Evolutionary conservation across 2,329 filamentous ascomycete species (phyloP).

Genomic region (Pseudogymnoascus destructans): DNA sequence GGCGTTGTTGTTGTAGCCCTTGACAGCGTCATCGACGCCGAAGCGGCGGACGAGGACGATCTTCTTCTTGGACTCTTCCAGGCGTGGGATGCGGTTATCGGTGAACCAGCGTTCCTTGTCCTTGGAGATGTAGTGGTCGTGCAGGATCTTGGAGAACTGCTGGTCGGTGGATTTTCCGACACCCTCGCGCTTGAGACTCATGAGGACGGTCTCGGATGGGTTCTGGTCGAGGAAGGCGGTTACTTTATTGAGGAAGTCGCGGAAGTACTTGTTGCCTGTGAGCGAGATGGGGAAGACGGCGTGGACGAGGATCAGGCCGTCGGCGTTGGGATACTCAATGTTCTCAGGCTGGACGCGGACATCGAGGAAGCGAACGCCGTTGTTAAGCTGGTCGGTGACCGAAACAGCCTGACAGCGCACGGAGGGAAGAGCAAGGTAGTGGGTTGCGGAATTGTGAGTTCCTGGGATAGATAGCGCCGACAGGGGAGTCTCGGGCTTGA

Average conservation of each 20-base stretch:
- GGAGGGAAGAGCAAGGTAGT: constrained; percentile 71
- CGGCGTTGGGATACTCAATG: constrained; percentile 42
- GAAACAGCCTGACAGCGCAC: constrained; percentile 83
- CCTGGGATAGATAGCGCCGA: constrained; percentile 81
- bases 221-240: constrained; percentile 66
- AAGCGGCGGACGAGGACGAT: constrained; percentile 80
- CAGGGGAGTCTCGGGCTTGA: constrained; percentile 59
- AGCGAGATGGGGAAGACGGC: constrained; percentile 79
- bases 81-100: constrained; percentile 57
- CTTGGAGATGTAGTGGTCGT: constrained; percentile 53
- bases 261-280: constrained; percentile 67
- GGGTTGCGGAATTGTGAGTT: constrained; percentile 88
- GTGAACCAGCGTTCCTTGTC: constrained; percentile 61
- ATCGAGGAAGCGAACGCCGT: constrained; percentile 91
- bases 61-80: constrained; percentile 69
- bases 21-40: constrained; percentile 43
- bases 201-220: constrained; percentile 68
- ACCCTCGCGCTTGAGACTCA: constrained; percentile 87
- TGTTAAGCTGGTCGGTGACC: constrained; percentile 64
- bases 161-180: constrained; percentile 66
- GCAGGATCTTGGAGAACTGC: constrained; percentile 62
- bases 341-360: constrained; percentile 61
- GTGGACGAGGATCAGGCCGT: constrained; percentile 73
- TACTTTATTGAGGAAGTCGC: constrained; percentile 55
- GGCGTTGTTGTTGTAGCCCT: constrained; percentile 34